Evolutionary conservation across 2,329 filamentous ascomycete species (phyloP), one percentile per base, ranked within the genome.

Genomic region (Gaeumannomyces tritici): DNA sequence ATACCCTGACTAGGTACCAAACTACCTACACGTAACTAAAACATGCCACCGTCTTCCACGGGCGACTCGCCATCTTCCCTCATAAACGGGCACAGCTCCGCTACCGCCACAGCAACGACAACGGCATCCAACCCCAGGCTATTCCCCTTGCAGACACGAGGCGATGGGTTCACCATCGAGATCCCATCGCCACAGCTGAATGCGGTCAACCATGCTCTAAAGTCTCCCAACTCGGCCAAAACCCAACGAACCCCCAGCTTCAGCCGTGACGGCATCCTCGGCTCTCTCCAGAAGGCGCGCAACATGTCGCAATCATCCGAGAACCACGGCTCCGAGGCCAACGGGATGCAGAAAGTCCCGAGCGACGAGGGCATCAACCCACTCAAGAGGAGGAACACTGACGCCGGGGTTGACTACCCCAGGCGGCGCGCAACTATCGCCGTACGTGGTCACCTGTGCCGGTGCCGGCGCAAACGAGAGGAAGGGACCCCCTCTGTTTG

Each of bases 381-480:
- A 54, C 74, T 86, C 33, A 87, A 87, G 73, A 79, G 84, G 68
- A 80, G 84, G 67, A 86, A 83, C 68, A 85, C 83, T 15, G 84
- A 87, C 68, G 80, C 78, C 47, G 81, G 80, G 24, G 76, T 86
- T 59, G 85, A 88, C 71, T 88, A 88, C 70, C 85, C 85, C 21
- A 79, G 85, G 66, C 77, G 85, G 66, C 79, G 85, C 70, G 85
- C 85, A 55, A 88, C 83, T 31, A 88, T 88, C 69, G 85, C 85
- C 67, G 85, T 88, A 80, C 67, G 84, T 78, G 29, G 18, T 18
- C 42, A 51, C 42, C 42, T 4, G 42, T n/a, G 42, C 8, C 7
- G 18, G n/a, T n/a, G 15, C 24, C 1, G 18, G 21, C 21, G n/a
- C n/a, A n/a, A n/a, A n/a, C n/a, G 35, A 42, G 11, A 42, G 11